These are phyloP conservation scores for Delonix regia DNA, from an alignment of 306 rosid genomes.

Conservation along the genomic window DNA sequence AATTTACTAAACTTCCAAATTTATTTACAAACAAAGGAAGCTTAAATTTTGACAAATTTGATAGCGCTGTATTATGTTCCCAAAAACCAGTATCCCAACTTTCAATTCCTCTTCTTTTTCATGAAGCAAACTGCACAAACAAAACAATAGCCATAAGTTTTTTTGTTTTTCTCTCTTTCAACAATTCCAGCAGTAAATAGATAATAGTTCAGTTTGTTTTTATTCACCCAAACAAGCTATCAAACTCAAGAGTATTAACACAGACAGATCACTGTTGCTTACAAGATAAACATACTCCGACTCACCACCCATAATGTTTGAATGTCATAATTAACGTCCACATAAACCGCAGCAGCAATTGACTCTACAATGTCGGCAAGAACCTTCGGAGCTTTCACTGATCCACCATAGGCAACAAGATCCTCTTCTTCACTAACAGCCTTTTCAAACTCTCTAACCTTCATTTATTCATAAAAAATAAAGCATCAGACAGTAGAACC, in stretches of 20 bases:
- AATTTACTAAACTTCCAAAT: background rate
- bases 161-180: too few species aligned
- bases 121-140: background rate
- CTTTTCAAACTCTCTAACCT: slow-evolving; percentile 60
- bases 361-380: slow-evolving; percentile 92
- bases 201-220: background rate
- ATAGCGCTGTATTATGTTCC: background rate
- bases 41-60: background rate
- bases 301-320: slow-evolving; percentile 71
- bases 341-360: slow-evolving; percentile 67
- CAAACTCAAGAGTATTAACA: background rate
- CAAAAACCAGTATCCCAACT: background rate
- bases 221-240: background rate
- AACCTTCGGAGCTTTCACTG: slow-evolving; percentile 79
- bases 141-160: background rate
- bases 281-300: background rate
- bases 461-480: slow-evolving; percentile 8
- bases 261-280: background rate
- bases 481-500: background rate
- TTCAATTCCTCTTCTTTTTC: background rate
- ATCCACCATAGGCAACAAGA: slow-evolving; percentile 55
- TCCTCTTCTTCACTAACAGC: slow-evolving; percentile 47
- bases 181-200: background rate
- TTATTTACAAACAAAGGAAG: background rate
- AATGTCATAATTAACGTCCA: slow-evolving; percentile 63